These are phyloP conservation scores for Ruellia speciosa DNA, from an alignment of 305 asterid species.

Conservation along the genomic window DNA sequence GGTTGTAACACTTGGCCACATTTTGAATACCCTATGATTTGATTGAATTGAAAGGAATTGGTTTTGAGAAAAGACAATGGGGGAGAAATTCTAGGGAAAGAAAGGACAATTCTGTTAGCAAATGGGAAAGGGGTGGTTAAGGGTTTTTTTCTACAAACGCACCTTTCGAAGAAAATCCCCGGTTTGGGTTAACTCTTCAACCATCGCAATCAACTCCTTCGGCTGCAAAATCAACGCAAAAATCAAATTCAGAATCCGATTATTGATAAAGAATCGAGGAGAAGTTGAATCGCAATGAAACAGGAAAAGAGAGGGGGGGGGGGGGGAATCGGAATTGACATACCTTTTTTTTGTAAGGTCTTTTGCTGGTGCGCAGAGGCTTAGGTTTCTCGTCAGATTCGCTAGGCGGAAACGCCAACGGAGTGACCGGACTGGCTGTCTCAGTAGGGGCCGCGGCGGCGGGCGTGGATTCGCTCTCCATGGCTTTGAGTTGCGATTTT, in stretches of 20 bases:
- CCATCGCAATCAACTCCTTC: slow-evolving; percentile 23
- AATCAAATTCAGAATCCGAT: no score
- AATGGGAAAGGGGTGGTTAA: background rate
- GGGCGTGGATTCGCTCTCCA: background rate
- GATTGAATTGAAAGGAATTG: background rate
- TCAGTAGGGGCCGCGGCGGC: slow-evolving; percentile 7
- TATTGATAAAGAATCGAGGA: no score
- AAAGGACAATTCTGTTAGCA: no score
- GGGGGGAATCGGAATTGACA: background rate
- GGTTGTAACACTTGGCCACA: no score
- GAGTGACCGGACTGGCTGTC: slow-evolving; percentile 43
- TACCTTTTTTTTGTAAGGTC: slow-evolving; percentile 26
- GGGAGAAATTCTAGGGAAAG: no score
- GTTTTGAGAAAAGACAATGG: background rate
- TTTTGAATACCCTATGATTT: no score
- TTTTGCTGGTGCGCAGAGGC: slow-evolving; percentile 8
- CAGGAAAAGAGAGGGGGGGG: background rate
- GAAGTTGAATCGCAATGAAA: background rate
- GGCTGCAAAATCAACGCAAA: slow-evolving; percentile 25
- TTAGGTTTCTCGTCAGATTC: slow-evolving; percentile 34
- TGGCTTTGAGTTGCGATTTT: slow-evolving; percentile 10
- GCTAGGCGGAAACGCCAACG: slow-evolving; percentile 33
- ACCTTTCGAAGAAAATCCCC: slow-evolving; percentile 39
- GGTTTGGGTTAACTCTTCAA: slow-evolving; percentile 31
- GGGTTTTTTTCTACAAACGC: slow-evolving; percentile 14